These are phyloP conservation scores for Pseudozyma thailandica DNA, from an alignment of 1,284 basidiomycete species.

Conservation along the genomic window DNA sequence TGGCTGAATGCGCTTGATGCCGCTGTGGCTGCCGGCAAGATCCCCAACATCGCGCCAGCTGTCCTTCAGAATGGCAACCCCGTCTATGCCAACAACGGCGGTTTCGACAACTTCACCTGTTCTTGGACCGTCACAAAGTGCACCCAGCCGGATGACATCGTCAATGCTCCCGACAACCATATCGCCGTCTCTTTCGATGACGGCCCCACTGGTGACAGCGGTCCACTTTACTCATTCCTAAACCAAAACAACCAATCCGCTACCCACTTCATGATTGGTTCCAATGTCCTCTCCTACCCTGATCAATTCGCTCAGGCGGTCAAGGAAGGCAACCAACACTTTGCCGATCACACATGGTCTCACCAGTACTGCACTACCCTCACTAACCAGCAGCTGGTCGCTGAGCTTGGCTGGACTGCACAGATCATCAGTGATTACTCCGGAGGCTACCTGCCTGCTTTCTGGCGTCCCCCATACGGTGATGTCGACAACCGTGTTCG, in stretches of 20 bases:
- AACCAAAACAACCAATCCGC: conserved; percentile 76
- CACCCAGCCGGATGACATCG: conserved; percentile 74
- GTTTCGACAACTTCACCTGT: conserved; percentile 35
- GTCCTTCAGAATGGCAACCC: conserved; percentile 17
- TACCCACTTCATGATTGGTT: conserved; percentile 93
- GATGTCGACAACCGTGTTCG: conserved; percentile 67
- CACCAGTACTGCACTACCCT: conserved; percentile 77
- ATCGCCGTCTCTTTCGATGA: conserved; percentile 73
- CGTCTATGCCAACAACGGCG: conserved; percentile 44
- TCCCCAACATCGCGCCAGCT: conserved; percentile 47
- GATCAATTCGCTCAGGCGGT: conserved; percentile 79
- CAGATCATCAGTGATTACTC: conserved; percentile 76
- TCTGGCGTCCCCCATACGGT: conserved; percentile 69
- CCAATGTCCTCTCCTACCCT: conserved; percentile 83
- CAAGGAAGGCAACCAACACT: conserved; percentile 76
- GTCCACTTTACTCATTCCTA: conserved; percentile 76
- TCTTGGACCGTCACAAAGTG: conserved; percentile 71
- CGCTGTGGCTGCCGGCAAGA: conserved; percentile 50
- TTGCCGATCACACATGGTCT: conserved; percentile 71
- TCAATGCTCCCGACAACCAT: conserved; percentile 72
- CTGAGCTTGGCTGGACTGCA: conserved; percentile 91
- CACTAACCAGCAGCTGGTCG: conserved; percentile 88
- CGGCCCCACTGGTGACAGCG: conserved; percentile 83
- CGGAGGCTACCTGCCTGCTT: conserved; percentile 65
- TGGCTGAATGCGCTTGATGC: conserved; percentile 50